Evolutionary conservation across 164 flowering plant genomes (phyloP).

Genomic region (Nymphaea thermarum): DNA sequence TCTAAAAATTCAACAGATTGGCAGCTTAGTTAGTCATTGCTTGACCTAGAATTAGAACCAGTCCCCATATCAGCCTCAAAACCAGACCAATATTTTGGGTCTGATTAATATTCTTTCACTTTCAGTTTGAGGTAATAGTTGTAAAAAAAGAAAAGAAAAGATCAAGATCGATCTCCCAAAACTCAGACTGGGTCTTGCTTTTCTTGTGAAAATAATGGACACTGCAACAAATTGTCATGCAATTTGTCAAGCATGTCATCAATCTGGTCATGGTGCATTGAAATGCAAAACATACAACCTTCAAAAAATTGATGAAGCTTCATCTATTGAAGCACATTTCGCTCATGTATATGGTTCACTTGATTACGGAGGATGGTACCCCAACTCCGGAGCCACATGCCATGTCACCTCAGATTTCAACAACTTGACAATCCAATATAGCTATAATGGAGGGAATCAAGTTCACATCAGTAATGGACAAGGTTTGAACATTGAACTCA

Average conservation of each 20-base stretch:
- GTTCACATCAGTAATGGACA: neutral
- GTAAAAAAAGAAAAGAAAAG: no score
- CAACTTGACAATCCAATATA: neutral
- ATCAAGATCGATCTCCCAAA: neutral
- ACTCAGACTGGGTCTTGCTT: neutral
- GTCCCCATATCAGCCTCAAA: no score
- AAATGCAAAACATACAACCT: neutral
- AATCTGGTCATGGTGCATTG: no score
- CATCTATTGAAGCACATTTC: neutral
- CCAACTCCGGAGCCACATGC: neutral
- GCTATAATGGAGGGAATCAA: neutral
- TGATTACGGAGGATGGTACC: neutral
- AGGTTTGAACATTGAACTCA: neutral
- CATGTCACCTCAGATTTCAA: neutral
- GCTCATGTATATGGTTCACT: no score
- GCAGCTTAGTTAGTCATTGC: no score
- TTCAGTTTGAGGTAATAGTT: no score
- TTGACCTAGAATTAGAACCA: no score
- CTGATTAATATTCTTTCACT: no score
- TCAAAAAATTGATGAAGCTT: neutral
- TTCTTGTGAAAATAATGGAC: neutral
- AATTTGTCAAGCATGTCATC: no score
- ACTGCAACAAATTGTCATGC: no score
- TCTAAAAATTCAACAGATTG: no score
- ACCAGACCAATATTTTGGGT: no score